Evolutionary conservation across 768 basidiomycete genomes (phyloP).

Genomic region (Rhodotorula babjevae): DNA sequence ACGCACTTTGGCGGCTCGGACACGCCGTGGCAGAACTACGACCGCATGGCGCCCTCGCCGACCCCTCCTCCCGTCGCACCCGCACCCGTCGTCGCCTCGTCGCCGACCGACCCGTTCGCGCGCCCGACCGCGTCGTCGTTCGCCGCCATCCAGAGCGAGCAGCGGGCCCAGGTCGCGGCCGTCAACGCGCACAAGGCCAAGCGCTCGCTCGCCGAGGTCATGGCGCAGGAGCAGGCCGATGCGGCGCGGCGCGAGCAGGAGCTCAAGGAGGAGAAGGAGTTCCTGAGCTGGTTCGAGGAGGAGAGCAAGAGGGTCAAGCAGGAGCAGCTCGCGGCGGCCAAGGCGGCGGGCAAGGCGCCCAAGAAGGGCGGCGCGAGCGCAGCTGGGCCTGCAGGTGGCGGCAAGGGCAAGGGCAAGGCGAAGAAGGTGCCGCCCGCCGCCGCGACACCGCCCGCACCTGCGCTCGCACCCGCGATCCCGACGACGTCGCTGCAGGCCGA

Average conservation of each 20-base stretch:
- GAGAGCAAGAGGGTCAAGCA: constrained; percentile 34
- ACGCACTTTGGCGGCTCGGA: constrained; percentile 28
- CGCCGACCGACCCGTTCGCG: constrained; percentile 26
- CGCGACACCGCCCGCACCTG: background rate
- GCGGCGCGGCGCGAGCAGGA: constrained; percentile 9
- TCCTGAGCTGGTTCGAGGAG: constrained; percentile 41
- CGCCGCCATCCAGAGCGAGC: constrained; percentile 38
- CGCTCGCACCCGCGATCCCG: background rate
- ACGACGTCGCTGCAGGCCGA: background rate
- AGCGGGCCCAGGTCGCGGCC: constrained; percentile 29
- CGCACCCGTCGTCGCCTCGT: constrained; percentile 2
- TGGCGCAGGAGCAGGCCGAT: constrained; percentile 37
- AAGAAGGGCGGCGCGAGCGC: background rate
- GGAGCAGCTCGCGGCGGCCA: background rate
- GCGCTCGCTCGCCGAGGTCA: constrained; percentile 39
- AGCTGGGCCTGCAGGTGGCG: background rate
- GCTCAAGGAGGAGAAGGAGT: constrained; percentile 33
- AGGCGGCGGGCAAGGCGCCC: background rate
- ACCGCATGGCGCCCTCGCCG: constrained; percentile 18
- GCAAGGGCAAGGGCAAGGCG: constrained; percentile 7
- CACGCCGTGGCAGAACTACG: constrained; percentile 39
- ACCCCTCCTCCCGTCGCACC: background rate
- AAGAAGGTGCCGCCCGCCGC: background rate
- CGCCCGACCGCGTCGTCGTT: constrained; percentile 28
- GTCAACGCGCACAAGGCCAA: constrained; percentile 31